phyloP scores from a whole-genome alignment of 306 rosid species.

The Cyamopsis tetragonoloba region DNA sequence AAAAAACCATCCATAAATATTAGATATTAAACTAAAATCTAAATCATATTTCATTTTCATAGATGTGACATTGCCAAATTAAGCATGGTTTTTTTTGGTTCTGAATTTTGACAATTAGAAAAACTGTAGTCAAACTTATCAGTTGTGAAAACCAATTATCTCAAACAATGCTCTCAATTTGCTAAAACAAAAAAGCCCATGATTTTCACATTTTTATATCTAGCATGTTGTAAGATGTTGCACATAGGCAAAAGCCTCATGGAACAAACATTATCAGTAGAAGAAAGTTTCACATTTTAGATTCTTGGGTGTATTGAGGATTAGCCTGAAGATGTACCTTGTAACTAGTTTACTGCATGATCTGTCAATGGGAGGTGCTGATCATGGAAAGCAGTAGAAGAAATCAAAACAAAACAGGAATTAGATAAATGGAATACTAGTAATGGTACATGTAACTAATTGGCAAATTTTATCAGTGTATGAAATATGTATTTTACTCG shows the following conservation, averaged over 20 bases:
- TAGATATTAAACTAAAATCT: neutral
- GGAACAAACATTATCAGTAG: too few species aligned
- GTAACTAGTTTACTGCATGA: conserved; percentile 12
- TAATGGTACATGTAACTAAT: neutral
- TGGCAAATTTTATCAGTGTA: neutral
- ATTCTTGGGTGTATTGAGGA: neutral
- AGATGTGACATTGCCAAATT: neutral
- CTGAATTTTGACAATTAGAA: neutral
- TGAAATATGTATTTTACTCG: conserved; percentile 40
- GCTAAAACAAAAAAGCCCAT: too few species aligned
- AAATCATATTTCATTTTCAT: neutral
- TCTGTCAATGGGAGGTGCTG: conserved; percentile 23
- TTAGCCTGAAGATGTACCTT: conserved; percentile 29
- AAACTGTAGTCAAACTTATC: neutral
- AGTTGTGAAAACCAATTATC: too few species aligned
- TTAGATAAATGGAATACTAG: neutral
- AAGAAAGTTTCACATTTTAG: neutral
- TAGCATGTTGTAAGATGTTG: too few species aligned
- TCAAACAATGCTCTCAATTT: too few species aligned
- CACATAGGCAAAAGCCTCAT: too few species aligned
- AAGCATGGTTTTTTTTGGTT: neutral
- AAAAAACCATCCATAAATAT: too few species aligned
- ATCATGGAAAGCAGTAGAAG: neutral
- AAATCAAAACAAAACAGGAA: neutral
- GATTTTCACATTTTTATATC: too few species aligned